These are phyloP conservation scores for Trichoderma afroharzianum DNA, from an alignment of 2,329 filamentous ascomycete genomes.

Conservation along the genomic window DNA sequence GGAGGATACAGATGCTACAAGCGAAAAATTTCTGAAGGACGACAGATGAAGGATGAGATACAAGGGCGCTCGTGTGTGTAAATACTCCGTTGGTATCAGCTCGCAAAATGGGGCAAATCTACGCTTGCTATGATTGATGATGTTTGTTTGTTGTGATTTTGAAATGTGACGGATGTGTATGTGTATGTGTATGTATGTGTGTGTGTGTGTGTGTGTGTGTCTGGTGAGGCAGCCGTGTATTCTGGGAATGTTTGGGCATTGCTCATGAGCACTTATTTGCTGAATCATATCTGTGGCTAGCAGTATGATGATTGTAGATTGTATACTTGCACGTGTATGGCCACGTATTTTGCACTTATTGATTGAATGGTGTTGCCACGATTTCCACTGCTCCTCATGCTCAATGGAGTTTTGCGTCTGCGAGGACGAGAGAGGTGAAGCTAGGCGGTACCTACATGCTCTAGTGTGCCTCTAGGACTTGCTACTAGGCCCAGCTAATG, in stretches of 20 bases:
- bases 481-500: neutral
- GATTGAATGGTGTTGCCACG: neutral
- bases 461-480: neutral
- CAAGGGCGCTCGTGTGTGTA: neutral
- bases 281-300: neutral
- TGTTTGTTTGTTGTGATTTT: neutral
- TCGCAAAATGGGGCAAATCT: neutral
- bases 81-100: constrained; percentile 8
- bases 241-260: no score
- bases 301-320: neutral
- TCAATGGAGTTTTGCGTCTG: neutral
- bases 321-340: neutral
- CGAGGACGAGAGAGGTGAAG: neutral
- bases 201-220: neutral
- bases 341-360: neutral
- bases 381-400: neutral
- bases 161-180: neutral
- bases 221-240: neutral
- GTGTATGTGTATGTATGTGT: neutral
- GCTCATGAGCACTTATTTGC: neutral
- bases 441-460: neutral
- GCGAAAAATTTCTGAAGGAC: neutral
- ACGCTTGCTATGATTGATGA: neutral
- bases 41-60: neutral
- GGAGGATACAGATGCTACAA: neutral